Evolutionary conservation across 2,329 filamentous ascomycete genomes (phyloP), one percentile per base, ranked within the genome.

Genomic region (Nemania diffusa): DNA sequence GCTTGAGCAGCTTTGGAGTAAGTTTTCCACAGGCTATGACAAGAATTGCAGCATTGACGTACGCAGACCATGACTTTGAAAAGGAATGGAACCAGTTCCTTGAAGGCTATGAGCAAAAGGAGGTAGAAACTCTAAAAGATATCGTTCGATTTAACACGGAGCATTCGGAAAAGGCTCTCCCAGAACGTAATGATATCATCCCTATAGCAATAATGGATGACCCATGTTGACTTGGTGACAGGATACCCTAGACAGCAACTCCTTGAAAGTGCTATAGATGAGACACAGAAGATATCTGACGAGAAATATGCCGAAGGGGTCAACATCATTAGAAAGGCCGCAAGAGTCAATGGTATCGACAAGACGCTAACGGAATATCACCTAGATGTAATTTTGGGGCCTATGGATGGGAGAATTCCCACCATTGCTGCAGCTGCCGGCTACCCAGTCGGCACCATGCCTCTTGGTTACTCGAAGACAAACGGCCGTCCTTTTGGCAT

Each of bases 401-500:
- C 52, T 5, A n/a, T 34, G 40, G 42, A 57, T 13, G 26, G 40
- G 3, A 11, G 52, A 22, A 34, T 57, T 15, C 24, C 52, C 8
- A 42, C 40, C 15, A 63, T 63, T 20, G 40, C 52, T 11, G 51
- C 52, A 0, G 52, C 40, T 17, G 52, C 60, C 20, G 60, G 60
- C 5, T 63, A 63, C 48, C 53, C 53, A 3, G 46, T 58, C 15
- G 44, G 52, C 9, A 64, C 42, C 1, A 37, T 64, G 29, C 61
- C 61, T n/a, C 13, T 64, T 2, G 53, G 61, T 11, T 58, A 57
- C 24, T 56, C 51, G 6, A n/a, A 27, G 3, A 44, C 34, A 2
- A 62, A 62, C 20, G 51, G 59, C 17, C 51, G 51, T 26, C 37
- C 51, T 8, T 56, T 55, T 24, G 59, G 59, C n/a, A 26, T 53